These are phyloP conservation scores for Verbascum thapsus DNA, from an alignment of 257 asterid genomes.

Conservation along the genomic window DNA sequence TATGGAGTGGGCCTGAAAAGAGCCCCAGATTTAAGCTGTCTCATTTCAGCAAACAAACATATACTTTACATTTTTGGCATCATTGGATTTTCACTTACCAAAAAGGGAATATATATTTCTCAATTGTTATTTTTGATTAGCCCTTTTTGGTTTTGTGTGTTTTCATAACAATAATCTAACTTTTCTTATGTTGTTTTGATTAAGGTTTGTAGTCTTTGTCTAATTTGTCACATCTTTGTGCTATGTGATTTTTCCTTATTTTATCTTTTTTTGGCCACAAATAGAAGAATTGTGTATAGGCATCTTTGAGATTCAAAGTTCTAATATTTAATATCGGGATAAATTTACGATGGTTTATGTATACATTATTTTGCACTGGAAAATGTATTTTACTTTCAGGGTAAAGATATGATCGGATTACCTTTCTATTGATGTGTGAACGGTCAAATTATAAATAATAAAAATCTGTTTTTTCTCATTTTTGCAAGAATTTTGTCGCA, in stretches of 20 bases:
- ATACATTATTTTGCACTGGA: too few relatives aligned
- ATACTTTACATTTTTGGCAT: conserved; percentile 7
- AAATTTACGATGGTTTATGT: too few relatives aligned
- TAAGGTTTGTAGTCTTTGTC: conserved; percentile 6
- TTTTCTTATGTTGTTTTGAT: conserved; percentile 19
- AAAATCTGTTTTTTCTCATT: too few relatives aligned
- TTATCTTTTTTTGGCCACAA: too few relatives aligned
- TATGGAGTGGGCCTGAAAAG: conserved; percentile 19
- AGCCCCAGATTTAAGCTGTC: conserved; percentile 39
- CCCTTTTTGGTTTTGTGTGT: not conserved
- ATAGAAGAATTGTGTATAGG: too few relatives aligned
- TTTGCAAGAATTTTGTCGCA: too few relatives aligned
- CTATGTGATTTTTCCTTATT: not conserved
- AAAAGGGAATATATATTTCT: not conserved
- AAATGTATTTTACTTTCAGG: too few relatives aligned
- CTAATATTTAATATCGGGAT: too few relatives aligned
- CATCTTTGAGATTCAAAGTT: too few relatives aligned
- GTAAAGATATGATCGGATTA: too few relatives aligned
- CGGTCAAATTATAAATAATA: too few relatives aligned
- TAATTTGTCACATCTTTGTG: not conserved
- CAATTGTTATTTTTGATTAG: not conserved
- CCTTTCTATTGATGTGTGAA: too few relatives aligned
- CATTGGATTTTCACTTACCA: conserved; percentile 23
- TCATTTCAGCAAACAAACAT: conserved; percentile 38
- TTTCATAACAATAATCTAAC: not conserved